Evolutionary conservation across 2,329 filamentous ascomycete genomes (phyloP), one percentile per base, ranked within the genome.

Genomic region (Alternaria arborescens): DNA sequence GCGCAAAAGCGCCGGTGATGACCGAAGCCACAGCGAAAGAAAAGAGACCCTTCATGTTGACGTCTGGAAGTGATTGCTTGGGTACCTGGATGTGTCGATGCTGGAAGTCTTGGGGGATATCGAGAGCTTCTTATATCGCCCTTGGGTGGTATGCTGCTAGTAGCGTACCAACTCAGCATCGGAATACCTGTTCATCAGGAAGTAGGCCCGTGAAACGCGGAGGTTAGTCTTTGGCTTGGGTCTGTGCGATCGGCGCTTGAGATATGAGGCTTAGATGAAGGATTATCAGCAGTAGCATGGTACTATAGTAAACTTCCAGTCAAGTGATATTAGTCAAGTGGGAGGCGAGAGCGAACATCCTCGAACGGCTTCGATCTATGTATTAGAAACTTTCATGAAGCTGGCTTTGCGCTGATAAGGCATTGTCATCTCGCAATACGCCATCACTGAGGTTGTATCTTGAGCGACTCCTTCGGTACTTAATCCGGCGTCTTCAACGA

Each of bases 21-120:
- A 71, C 76, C 52, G 74, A 73, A 59, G 75, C 75, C 73, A 77
- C 58, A 52, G 74, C 55, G 61, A 71, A 69, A 66, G 73, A 62
- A 68, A 72, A 71, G 28, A 77, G 52, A 67, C 73, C 70, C 71
- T 78, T 78, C 76, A 78, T 78, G 48, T 62, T 75, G 71, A 56
- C 62, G 66, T 70, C 60, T 52, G 44, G 34, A 60, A 60, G 60
- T 50, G 57, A 66, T 60, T 67, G 65, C 50, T 53, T 61, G 55
- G 58, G 60, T 61, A 64, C 51, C 52, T 61, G 54, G 58, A 59
- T 60, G 52, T 70, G 67, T 68, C 60, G 67, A 71, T 70, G 60
- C 52, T 63, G 41, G 60, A 58, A 62, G 34, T 12, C 53, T 32
- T 59, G 36, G 51, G 62, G 61, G 64, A 62, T 50, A 30, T 24